Evolutionary conservation across 805 yeast genomes (phyloP).

Genomic region (Saccharomycopsis sp.): DNA sequence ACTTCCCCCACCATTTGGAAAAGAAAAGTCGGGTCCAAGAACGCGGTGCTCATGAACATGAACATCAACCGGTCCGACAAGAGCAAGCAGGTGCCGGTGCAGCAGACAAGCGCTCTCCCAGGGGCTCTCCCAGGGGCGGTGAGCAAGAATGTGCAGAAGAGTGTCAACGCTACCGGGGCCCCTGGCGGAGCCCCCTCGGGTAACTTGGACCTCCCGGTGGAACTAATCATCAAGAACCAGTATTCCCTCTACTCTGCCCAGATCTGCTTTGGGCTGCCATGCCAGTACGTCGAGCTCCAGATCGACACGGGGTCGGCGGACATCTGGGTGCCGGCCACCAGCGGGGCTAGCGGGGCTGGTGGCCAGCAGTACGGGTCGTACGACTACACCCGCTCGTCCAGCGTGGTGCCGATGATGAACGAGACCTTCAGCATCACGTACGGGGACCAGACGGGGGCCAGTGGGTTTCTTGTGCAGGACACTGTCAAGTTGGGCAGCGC

Average conservation of each 20-base stretch:
- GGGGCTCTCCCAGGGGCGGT: background rate
- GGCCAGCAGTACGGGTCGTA: background rate
- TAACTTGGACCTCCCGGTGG: constrained; percentile 4
- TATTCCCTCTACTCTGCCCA: constrained; percentile 7
- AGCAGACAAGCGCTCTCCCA: background rate
- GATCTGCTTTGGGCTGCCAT: constrained; percentile 13
- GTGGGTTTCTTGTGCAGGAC: constrained; percentile 10
- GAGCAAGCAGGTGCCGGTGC: no score
- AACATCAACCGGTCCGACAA: no score
- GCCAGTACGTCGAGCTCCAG: constrained; percentile 8
- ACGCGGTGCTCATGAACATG: no score
- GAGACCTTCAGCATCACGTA: constrained; percentile 11
- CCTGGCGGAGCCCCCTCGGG: background rate
- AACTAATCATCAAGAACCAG: constrained; percentile 8
- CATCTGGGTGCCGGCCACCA: constrained; percentile 12
- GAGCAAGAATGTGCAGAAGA: background rate
- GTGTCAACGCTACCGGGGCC: constrained; percentile 1
- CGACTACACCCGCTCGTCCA: constrained; percentile 2
- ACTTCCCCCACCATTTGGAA: no score
- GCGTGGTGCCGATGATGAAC: background rate
- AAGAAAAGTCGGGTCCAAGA: no score
- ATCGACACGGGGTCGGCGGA: constrained; percentile 19
- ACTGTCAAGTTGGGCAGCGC: constrained; percentile 4
- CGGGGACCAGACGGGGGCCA: constrained; percentile 13
- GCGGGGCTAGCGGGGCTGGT: background rate